A percentile compares a stretch with the other conserved stretches of the same genome.
Conservation (phyloP, 257 asterid species). For the Primulina eburnea region DNA sequence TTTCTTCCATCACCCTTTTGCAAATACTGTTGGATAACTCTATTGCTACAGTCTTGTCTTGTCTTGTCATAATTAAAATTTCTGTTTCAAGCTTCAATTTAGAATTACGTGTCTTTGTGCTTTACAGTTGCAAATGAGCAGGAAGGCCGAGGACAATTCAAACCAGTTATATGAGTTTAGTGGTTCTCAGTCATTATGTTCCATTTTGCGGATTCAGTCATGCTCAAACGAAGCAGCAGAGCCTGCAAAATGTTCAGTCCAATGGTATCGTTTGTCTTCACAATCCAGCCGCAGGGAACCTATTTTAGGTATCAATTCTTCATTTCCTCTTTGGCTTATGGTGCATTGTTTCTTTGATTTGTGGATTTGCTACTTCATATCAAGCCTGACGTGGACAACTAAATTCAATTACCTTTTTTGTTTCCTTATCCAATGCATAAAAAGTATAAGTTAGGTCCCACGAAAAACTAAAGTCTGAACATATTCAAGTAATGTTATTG, state of each 20-base stretch:
- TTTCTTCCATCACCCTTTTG: constrained; percentile 6
- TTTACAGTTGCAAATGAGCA: constrained; percentile 70
- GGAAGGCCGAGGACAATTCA: constrained; percentile 55
- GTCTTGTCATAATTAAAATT: not conserved
- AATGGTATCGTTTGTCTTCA: constrained; percentile 88
- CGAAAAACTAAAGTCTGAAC: not conserved
- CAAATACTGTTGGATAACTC: not conserved
- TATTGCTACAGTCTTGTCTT: not conserved
- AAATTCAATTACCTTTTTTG: not conserved
- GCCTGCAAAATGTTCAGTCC: constrained; percentile 72
- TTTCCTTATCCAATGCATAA: not conserved
- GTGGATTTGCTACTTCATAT: not conserved
- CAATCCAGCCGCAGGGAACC: constrained; percentile 96
- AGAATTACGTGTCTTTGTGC: constrained; percentile 17
- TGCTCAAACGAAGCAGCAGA: constrained; percentile 71
- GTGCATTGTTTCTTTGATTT: not conserved
- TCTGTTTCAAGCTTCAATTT: not conserved
- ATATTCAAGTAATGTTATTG: not conserved
- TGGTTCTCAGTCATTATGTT: constrained; percentile 71
- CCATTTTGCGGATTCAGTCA: constrained; percentile 67
- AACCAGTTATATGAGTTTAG: constrained; percentile 44
- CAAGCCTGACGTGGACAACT: not conserved
- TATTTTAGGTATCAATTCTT: constrained; percentile 52
- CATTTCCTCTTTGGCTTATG: not conserved
- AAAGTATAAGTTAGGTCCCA: not conserved